Evolutionary conservation across 345 rosid species (phyloP).

Genomic region (Heritiera fomes): DNA sequence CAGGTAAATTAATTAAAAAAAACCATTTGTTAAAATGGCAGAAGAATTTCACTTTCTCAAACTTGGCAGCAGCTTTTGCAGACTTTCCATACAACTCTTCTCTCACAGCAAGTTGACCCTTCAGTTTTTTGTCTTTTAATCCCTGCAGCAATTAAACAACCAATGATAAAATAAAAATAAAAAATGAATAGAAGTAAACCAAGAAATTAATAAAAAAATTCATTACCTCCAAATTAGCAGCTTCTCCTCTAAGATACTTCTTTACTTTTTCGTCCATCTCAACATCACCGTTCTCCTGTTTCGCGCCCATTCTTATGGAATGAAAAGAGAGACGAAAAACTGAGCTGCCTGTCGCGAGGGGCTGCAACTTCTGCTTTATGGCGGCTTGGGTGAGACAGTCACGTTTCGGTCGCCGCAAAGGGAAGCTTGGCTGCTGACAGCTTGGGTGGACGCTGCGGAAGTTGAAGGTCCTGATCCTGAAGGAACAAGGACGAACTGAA

Average conservation of each 20-base stretch:
- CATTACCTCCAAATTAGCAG: conserved; percentile 20
- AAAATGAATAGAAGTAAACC: not conserved
- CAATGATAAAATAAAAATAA: not conserved
- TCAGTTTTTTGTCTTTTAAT: conserved; percentile 21
- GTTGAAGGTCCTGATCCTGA: not conserved
- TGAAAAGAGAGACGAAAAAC: not conserved
- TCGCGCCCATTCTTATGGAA: not conserved
- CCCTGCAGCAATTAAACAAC: conserved; percentile 12
- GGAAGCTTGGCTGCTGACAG: not conserved
- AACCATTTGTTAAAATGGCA: not conserved
- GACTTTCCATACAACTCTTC: conserved; percentile 67
- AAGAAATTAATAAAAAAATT: not conserved
- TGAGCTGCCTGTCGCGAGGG: not conserved
- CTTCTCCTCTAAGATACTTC: conserved; percentile 22
- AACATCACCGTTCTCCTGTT: not conserved
- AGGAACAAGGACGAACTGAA: not conserved
- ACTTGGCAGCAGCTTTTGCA: conserved; percentile 79
- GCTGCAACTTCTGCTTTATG: too few species aligned
- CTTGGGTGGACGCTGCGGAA: not conserved
- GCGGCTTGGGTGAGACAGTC: not conserved
- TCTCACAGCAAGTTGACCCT: conserved; percentile 34
- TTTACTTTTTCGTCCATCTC: conserved; percentile 17
- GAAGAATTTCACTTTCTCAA: conserved; percentile 61
- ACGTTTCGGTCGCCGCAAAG: not conserved
- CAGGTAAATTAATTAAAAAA: conserved; percentile 4